phyloP scores from a whole-genome alignment of 2,329 filamentous ascomycete species.

The Bisporella sp. region DNA sequence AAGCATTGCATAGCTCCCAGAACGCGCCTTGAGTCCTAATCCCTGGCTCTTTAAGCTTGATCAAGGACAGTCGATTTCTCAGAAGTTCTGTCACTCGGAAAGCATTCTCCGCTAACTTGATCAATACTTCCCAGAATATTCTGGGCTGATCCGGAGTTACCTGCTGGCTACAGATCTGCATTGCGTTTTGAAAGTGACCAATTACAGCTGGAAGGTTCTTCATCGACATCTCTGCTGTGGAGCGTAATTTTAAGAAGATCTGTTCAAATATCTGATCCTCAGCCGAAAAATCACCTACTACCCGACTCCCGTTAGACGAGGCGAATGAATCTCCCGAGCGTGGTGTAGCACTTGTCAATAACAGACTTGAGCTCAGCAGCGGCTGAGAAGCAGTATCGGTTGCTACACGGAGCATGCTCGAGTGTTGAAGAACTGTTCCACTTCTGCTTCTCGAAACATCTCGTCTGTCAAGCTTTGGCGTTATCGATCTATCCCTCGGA shows the following conservation, averaged over 20 bases:
- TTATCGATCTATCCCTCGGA: slow-evolving; percentile 44
- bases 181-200: slow-evolving; percentile 55
- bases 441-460: slow-evolving; percentile 25
- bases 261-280: slow-evolving; percentile 78
- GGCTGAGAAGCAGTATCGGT: slow-evolving; percentile 45
- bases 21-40: slow-evolving; percentile 57
- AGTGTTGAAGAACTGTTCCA: slow-evolving; percentile 26
- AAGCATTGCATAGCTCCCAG: slow-evolving; percentile 68
- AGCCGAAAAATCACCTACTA: slow-evolving; percentile 54
- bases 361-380: slow-evolving; percentile 45
- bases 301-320: slow-evolving; percentile 32
- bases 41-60: slow-evolving; percentile 80
- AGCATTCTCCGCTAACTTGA: slow-evolving; percentile 63
- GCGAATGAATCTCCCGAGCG: slow-evolving; percentile 77
- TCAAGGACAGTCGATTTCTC: slow-evolving; percentile 63
- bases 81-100: slow-evolving; percentile 69
- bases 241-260: slow-evolving; percentile 70
- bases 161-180: slow-evolving; percentile 56
- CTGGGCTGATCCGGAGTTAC: slow-evolving; percentile 52
- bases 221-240: slow-evolving; percentile 66
- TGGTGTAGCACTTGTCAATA: slow-evolving; percentile 51
- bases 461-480: slow-evolving; percentile 45
- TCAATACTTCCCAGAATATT: slow-evolving; percentile 62
- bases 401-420: slow-evolving; percentile 40
- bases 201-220: slow-evolving; percentile 64